phyloP scores from a whole-genome alignment of 2,329 filamentous ascomycete species.

The Fusarium multiceps region DNA sequence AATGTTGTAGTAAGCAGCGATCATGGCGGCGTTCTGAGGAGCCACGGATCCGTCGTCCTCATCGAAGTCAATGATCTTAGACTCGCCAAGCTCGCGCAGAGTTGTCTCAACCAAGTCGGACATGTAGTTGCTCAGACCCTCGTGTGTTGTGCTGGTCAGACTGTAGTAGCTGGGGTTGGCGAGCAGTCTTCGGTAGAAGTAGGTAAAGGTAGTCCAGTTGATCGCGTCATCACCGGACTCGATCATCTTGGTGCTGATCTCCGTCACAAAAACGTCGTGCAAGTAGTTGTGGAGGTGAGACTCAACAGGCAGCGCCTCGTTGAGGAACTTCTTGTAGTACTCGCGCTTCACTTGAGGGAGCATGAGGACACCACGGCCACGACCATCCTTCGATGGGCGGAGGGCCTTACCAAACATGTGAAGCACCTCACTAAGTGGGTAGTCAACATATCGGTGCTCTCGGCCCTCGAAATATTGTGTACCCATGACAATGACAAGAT shows the following conservation, averaged over 20 bases:
- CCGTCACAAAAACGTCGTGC: conserved; percentile 95
- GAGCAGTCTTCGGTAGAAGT: conserved; percentile 94
- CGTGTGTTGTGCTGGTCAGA: conserved; percentile 86
- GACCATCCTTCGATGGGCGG: conserved; percentile 79
- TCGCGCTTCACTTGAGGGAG: conserved; percentile 92
- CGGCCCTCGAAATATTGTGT: conserved; percentile 97
- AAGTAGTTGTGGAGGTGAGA: conserved; percentile 92
- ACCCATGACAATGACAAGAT: conserved; percentile 95
- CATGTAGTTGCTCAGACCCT: conserved; percentile 91
- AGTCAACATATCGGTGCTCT: conserved; percentile 97
- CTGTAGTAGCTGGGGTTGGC: conserved; percentile 98
- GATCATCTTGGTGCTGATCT: conserved; percentile 96
- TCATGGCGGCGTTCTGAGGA: conserved; percentile 96
- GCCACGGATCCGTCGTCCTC: conserved; percentile 91
- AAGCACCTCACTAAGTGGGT: conserved; percentile 90
- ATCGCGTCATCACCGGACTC: conserved; percentile 96
- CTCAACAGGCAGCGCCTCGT: conserved; percentile 94
- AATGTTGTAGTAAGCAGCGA: conserved; percentile 98
- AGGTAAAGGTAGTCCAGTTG: conserved; percentile 98
- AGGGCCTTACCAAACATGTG: conserved; percentile 98
- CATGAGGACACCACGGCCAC: conserved; percentile 94
- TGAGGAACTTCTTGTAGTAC: conserved; percentile 98
- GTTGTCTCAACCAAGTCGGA: conserved; percentile 96
- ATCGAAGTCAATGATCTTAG: conserved; percentile 95
- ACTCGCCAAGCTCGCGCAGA: conserved; percentile 88